A percentile compares a stretch with the other conserved stretches of the same genome.
These are phyloP conservation scores for Aureobasidium sp. DNA, from an alignment of 2,329 filamentous ascomycete genomes.

Conservation along the genomic window DNA sequence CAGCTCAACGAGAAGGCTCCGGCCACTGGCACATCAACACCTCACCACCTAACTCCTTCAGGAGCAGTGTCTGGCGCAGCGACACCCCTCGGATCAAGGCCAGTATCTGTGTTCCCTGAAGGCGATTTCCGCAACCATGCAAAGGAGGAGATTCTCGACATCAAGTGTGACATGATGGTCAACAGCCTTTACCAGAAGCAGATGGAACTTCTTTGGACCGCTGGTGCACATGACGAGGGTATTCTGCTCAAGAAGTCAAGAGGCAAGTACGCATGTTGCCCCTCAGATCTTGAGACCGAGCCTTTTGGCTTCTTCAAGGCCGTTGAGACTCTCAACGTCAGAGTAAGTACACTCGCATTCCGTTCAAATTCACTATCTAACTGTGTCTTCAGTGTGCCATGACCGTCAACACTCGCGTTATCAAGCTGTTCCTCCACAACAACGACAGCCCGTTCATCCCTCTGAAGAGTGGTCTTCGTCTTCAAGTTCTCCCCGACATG, in stretches of 20 bases:
- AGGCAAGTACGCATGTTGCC: slow-evolving; percentile 44
- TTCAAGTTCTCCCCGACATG: slow-evolving; percentile 55
- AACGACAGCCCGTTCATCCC: slow-evolving; percentile 48
- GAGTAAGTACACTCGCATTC: slow-evolving; percentile 31
- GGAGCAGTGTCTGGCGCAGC: slow-evolving; percentile 1
- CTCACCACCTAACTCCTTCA: background rate
- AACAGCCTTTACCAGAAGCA: slow-evolving; percentile 57
- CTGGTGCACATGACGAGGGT: slow-evolving; percentile 42
- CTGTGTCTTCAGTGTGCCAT: slow-evolving; percentile 48
- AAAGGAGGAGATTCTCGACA: slow-evolving; percentile 40
- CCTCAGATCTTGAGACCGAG: slow-evolving; percentile 37
- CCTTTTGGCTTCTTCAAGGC: slow-evolving; percentile 43
- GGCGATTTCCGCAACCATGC: slow-evolving; percentile 30
- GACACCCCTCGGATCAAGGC: slow-evolving; percentile 24
- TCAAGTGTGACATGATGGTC: slow-evolving; percentile 55
- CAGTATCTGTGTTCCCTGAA: slow-evolving; percentile 26
- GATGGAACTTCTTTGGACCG: slow-evolving; percentile 46
- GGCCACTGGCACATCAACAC: slow-evolving; percentile 8
- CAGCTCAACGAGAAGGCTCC: slow-evolving; percentile 1
- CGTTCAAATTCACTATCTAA: background rate
- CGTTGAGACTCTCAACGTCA: slow-evolving; percentile 43
- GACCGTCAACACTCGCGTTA: slow-evolving; percentile 58
- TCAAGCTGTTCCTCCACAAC: slow-evolving; percentile 50
- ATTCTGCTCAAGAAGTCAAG: slow-evolving; percentile 46
- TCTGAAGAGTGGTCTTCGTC: slow-evolving; percentile 47